Evolutionary conservation across 2,329 filamentous ascomycete species (phyloP), one percentile per base, ranked within the genome.

Genomic region (Hypoxylon sp.): DNA sequence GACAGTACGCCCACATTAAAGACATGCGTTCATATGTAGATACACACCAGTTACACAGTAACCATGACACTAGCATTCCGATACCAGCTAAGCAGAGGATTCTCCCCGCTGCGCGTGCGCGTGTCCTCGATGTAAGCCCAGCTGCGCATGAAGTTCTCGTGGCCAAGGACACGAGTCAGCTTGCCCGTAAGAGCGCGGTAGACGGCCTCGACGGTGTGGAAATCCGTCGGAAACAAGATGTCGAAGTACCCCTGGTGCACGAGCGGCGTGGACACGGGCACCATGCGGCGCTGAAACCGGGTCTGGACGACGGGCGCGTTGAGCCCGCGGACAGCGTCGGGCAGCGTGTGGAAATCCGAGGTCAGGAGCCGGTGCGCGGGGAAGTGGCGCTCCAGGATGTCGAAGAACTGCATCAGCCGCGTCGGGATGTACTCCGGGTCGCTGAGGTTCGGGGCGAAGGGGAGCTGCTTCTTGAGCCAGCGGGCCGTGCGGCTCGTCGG

Each of bases 201-300:
- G 63, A 97, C 85, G 64, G 91, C 86, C 72, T 97, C 91, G 73
- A 94, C 88, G 61, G 96, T 87, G 57, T 83, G 80, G 69, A 99
- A 99, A 72, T 99, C 89, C 7, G 94, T 99, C 0, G 94, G 94
- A 75, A 99, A 99, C 68, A 99, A 86, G 64, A 99, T 97, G 69
- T 99, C 95, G 69, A 99, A 99, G 73, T 96, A 97, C 34, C 94
- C 95, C 75, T 99, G 95, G 70, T 97, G 92, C 36, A 97, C 94
- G 69, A 96, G 81, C 44, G 93, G 91, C 3, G 94, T 99, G 3
- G 85, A 81, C 9, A 99, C 94, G 29, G 92, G 89, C 45, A 99
- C 90, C 62, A 90, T 97, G 55, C 85, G 82, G 62, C 94, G 80
- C 73, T 90, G 81, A 71, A 91, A 99, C 56, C 94, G 82, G 20